Conservation (phyloP, 129 eudicot genomes). For the Logfia minima region DNA sequence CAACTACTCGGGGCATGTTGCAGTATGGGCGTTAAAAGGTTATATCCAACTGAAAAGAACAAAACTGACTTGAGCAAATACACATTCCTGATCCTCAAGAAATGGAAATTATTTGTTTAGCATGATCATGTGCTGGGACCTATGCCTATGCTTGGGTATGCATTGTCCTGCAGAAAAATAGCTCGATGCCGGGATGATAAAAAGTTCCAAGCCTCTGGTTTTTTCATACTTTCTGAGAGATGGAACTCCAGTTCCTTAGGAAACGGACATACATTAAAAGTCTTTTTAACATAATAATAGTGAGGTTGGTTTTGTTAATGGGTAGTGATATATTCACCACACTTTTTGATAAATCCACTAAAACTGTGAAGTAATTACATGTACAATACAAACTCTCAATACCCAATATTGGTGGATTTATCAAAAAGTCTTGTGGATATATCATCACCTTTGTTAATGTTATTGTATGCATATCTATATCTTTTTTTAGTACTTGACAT, state of each 20-base stretch:
- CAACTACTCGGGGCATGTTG: background rate
- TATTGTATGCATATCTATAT: too few relatives aligned
- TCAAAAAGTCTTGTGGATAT: too few relatives aligned
- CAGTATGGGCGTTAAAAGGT: background rate
- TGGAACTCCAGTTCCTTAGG: background rate
- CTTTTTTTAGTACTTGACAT: background rate
- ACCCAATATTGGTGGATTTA: too few relatives aligned
- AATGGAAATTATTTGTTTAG: too few relatives aligned
- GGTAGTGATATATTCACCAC: too few relatives aligned
- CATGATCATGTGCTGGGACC: background rate
- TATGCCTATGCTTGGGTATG: background rate
- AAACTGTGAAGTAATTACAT: too few relatives aligned
- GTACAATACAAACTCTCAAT: too few relatives aligned
- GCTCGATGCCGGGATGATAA: background rate
- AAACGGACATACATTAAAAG: too few relatives aligned
- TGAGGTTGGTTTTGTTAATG: background rate
- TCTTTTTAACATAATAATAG: background rate
- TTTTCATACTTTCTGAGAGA: background rate
- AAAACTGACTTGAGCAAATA: background rate
- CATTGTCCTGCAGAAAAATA: background rate
- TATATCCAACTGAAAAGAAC: background rate
- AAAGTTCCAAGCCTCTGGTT: background rate
- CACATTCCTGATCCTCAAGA: background rate
- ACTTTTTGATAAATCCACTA: too few relatives aligned
- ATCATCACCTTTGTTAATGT: too few relatives aligned